A percentile compares a stretch with the other conserved stretches of the same genome.
phyloP scores from a whole-genome alignment of 768 basidiomycete species.

The Lyophyllum semitale region DNA sequence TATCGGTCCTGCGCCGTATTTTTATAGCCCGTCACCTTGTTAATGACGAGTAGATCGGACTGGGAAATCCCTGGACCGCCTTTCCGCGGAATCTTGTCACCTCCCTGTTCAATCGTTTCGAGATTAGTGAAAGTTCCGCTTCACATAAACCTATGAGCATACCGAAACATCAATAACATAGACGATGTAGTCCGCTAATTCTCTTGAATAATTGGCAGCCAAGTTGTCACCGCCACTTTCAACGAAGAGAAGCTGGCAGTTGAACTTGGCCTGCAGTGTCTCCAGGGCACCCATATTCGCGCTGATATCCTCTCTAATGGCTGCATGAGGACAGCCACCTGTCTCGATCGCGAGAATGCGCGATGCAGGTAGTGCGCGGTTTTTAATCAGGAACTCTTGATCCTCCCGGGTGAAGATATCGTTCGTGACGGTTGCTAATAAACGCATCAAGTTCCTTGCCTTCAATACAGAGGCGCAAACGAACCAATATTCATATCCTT shows the following conservation, averaged over 20 bases:
- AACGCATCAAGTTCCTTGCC: constrained; percentile 2
- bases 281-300: constrained; percentile 97
- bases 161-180: constrained; percentile 90
- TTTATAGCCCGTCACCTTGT: constrained; percentile 64
- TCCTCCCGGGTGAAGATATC: constrained; percentile 99
- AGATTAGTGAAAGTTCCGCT: not conserved
- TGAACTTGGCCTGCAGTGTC: constrained; percentile 88
- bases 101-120: constrained; percentile 55
- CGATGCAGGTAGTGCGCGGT: constrained; percentile 79
- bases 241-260: constrained; percentile 88
- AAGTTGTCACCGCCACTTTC: constrained; percentile 98
- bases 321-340: constrained; percentile 96
- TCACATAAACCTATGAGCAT: constrained; percentile 20
- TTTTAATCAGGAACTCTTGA: constrained; percentile 94
- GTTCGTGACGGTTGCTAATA: constrained; percentile 91
- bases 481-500: constrained; percentile 89
- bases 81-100: constrained; percentile 98
- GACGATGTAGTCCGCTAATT: constrained; percentile 96
- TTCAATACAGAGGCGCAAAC: constrained; percentile 19
- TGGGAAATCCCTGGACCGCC: constrained; percentile 97
- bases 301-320: constrained; percentile 96
- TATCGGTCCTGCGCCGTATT: not conserved
- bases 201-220: constrained; percentile 95
- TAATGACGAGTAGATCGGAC: constrained; percentile 91
- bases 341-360: constrained; percentile 98